phyloP scores from a whole-genome alignment of 2,329 filamentous ascomycete genomes.

The Beauveria sp. region DNA sequence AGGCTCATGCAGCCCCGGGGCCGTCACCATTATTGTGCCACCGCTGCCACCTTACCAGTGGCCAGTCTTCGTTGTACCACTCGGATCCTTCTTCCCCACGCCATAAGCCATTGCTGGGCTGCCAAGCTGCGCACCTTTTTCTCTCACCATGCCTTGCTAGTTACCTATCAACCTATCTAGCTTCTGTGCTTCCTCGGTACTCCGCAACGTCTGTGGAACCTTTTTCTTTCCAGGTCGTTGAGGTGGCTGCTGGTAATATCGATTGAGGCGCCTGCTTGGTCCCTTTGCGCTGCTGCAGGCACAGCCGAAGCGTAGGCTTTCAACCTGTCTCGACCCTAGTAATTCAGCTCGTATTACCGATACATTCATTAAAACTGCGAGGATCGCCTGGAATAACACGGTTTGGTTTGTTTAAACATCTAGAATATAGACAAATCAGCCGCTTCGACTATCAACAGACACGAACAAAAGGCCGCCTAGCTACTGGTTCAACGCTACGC shows the following conservation, averaged over 20 bases:
- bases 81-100: not conserved
- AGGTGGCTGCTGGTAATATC: not conserved
- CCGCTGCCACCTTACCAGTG: not conserved
- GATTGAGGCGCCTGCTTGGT: not conserved
- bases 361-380: no score
- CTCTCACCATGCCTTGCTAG: not conserved
- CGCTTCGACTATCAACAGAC: not conserved
- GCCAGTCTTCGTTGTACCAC: not conserved
- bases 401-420: no score
- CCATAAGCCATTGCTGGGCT: not conserved
- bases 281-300: not conserved
- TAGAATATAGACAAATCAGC: not conserved
- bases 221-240: not conserved
- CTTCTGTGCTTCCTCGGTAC: conserved; percentile 1
- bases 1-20: not conserved
- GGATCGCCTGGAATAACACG: no score
- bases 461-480: not conserved
- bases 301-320: no score
- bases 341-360: no score
- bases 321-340: no score
- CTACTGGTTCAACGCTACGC: no score
- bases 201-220: not conserved
- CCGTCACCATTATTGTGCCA: not conserved
- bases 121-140: not conserved
- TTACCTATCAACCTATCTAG: no score